Evolutionary conservation across 305 asterid genomes (phyloP), one percentile per base, ranked within the genome.

Genomic region (Fraxinus sp.): DNA sequence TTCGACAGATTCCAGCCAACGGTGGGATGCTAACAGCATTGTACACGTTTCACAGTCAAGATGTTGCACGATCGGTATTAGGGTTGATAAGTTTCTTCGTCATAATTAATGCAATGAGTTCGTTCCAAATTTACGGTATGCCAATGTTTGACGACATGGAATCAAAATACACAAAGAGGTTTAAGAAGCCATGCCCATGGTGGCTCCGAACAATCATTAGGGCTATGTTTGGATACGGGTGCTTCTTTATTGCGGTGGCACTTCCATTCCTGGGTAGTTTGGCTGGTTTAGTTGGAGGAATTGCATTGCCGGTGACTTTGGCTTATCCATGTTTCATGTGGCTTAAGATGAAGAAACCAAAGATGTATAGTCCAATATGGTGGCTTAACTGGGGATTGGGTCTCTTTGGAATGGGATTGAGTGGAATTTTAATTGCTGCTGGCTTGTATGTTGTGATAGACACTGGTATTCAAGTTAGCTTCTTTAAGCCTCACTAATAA

Each of bases 311-410:
- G 3, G 92, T 93, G 41, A 93, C 98, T 0, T 83, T 93, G 79
- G 93, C 93, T 5, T 92, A 91, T 83, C 98, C 97, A 0, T 94
- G 97, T 55, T 93, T 93, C 87, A 94, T 94, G 98, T 94, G 98
- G 98, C 89, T 94, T 20, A 93, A 92, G 83, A 87, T 91, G 77
- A 93, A 88, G 88, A 94, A 91, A 80, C 97, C 97, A n/a, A 84
- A 86, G 37, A 86, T 10, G 4, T 94, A 88, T 35, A 64, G 93
- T 41, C 84, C 84, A 7, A 83, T 32, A 0, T 94, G 97, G 98
- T 92, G 94, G 83, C n/a, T 90, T 0, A 93, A 92, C 35, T 92
- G 97, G 97, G 87, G 78, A 16, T 88, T 94, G 79, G 97, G 96
- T 6, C 74, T 93, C 1, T 18, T 86, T 0, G 98, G 98, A 6